These are phyloP conservation scores for Physaria fendleri DNA, from an alignment of 345 rosid genomes.

Conservation along the genomic window DNA sequence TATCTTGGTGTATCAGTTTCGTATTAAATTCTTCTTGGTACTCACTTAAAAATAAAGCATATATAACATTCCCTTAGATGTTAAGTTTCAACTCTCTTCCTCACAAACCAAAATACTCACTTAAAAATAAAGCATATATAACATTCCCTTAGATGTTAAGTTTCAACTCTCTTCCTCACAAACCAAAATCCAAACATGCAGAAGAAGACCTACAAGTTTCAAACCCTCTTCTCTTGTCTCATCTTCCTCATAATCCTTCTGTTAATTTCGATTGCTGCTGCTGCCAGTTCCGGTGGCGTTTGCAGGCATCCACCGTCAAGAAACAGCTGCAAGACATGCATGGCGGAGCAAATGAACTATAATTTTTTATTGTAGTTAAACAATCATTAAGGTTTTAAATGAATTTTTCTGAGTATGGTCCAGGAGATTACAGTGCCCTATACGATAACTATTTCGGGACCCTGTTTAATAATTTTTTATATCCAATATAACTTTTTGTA, in stretches of 20 bases:
- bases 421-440: too few relatives aligned
- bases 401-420: too few relatives aligned
- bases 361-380: not conserved
- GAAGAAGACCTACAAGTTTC: conserved; percentile 20
- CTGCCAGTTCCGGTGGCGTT: not conserved
- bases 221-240: conserved; percentile 16
- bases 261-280: not conserved
- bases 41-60: conserved; percentile 7
- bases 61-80: conserved; percentile 2
- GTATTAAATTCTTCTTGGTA: too few relatives aligned
- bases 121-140: conserved; percentile 9
- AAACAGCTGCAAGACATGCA: conserved; percentile 48
- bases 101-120: not conserved
- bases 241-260: conserved; percentile 16
- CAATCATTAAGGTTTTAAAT: too few relatives aligned
- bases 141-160: not conserved
- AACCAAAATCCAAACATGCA: conserved; percentile 17
- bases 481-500: too few relatives aligned
- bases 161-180: conserved; percentile 1
- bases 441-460: too few relatives aligned
- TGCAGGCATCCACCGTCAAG: conserved; percentile 22
- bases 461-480: too few relatives aligned
- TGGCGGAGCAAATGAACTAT: conserved; percentile 44
- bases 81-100: conserved; percentile 3
- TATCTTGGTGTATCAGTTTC: too few relatives aligned